phyloP scores from a whole-genome alignment of 2,329 filamentous ascomycete species.

The Onygenales sp. region DNA sequence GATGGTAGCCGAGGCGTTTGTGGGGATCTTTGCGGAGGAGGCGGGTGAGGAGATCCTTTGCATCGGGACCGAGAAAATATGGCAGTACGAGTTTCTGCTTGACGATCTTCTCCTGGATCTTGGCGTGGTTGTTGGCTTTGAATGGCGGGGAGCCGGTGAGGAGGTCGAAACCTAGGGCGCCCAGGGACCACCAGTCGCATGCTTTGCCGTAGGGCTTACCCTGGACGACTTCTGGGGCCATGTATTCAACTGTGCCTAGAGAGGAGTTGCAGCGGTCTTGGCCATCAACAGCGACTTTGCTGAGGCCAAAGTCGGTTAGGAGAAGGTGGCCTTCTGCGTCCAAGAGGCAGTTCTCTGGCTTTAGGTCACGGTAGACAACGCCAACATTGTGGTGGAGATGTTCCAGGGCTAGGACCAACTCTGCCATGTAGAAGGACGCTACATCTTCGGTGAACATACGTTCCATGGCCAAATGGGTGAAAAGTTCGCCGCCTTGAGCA shows the following conservation, averaged over 20 bases:
- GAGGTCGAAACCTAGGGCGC: constrained; percentile 82
- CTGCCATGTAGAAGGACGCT: constrained; percentile 95
- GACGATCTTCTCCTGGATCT: constrained; percentile 91
- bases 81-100: constrained; percentile 84
- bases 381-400: constrained; percentile 88
- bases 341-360: constrained; percentile 93
- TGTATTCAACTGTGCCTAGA: constrained; percentile 93
- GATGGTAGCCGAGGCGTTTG: constrained; percentile 77
- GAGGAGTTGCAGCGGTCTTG: constrained; percentile 72
- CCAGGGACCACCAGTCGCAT: constrained; percentile 98
- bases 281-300: constrained; percentile 76
- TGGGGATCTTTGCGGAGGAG: constrained; percentile 84
- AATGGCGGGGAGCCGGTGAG: constrained; percentile 91
- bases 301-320: constrained; percentile 91
- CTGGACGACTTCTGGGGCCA: constrained; percentile 90
- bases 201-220: constrained; percentile 85
- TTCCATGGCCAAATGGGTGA: constrained; percentile 86
- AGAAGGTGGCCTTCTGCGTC: constrained; percentile 87
- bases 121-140: constrained; percentile 79
- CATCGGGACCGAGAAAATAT: constrained; percentile 83
- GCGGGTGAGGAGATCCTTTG: constrained; percentile 85
- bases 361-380: constrained; percentile 92
- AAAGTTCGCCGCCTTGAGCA: constrained; percentile 91
- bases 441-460: constrained; percentile 89
- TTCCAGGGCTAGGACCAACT: constrained; percentile 89